Conservation (phyloP, 202 grass and related monocot genomes). For the Dendrocalamus latiflorus region DNA sequence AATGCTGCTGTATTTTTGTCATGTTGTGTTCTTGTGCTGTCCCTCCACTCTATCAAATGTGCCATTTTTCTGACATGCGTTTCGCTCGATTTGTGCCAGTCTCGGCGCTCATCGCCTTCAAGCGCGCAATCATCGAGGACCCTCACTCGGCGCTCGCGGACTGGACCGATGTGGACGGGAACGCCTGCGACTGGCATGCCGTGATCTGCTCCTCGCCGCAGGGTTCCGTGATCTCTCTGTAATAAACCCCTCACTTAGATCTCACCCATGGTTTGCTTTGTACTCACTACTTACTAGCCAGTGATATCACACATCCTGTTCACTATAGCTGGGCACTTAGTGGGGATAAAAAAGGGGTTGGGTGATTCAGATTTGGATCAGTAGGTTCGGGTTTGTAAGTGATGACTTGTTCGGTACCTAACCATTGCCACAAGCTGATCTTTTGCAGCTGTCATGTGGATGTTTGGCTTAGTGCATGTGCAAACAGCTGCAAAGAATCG, state of each 20-base stretch:
- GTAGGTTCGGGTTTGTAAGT: constrained; percentile 8
- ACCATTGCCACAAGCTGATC: neutral
- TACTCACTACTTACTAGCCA: neutral
- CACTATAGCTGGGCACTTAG: neutral
- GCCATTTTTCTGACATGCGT: neutral
- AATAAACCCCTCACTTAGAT: constrained; percentile 38
- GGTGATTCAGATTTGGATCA: constrained; percentile 8
- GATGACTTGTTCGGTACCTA: constrained; percentile 14
- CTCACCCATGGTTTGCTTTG: constrained; percentile 18
- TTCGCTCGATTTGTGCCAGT: no score
- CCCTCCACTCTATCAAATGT: neutral
- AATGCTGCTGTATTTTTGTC: neutral
- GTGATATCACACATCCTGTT: neutral
- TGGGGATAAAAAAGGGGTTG: neutral
- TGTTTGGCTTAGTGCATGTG: constrained; percentile 24
- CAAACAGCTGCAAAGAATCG: constrained; percentile 20
- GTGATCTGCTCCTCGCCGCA: constrained; percentile 68
- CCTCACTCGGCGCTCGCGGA: constrained; percentile 80
- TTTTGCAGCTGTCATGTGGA: constrained; percentile 30
- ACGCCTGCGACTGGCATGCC: constrained; percentile 85
- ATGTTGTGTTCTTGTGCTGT: neutral
- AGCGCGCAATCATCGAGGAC: no score
- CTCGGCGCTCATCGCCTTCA: no score
- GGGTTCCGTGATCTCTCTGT: constrained; percentile 73
- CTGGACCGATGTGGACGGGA: constrained; percentile 51